phyloP scores from a whole-genome alignment of 164 flowering plant genomes.

The Pachysandra terminalis region DNA sequence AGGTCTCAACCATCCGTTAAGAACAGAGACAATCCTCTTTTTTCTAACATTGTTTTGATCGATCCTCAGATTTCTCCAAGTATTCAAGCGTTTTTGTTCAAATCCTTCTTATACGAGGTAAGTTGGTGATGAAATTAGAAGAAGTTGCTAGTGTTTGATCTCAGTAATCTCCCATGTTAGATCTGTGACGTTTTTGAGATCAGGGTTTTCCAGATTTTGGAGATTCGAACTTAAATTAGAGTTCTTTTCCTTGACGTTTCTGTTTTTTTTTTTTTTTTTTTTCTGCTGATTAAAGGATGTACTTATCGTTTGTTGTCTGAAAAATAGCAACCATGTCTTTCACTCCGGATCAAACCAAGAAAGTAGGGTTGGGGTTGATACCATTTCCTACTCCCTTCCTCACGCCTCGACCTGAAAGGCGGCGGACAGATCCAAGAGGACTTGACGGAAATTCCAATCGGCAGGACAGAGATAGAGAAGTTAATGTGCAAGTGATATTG shows the following conservation, averaged over 20 bases:
- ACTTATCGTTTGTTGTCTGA: not conserved
- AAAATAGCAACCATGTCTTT: conserved; percentile 31
- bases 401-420: conserved; percentile 72
- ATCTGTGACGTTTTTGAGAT: not conserved
- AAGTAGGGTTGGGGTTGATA: conserved; percentile 41
- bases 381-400: conserved; percentile 68
- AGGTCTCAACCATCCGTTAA: conserved; percentile 8
- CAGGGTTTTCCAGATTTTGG: conserved; percentile 1
- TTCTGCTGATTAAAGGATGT: too few species aligned
- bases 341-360: conserved; percentile 61
- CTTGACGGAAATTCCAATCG: conserved; percentile 36
- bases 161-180: not conserved
- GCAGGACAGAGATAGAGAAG: conserved; percentile 62
- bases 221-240: not conserved
- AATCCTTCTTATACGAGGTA: too few species aligned
- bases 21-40: not conserved
- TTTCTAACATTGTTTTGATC: not conserved
- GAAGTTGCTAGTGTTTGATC: too few species aligned
- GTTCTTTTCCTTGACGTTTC: not conserved
- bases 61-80: not conserved
- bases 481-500: conserved; percentile 77
- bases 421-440: conserved; percentile 45
- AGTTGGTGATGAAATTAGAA: too few species aligned
- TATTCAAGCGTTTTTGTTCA: too few species aligned
- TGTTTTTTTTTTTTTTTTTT: not conserved